phyloP scores from a whole-genome alignment of 768 basidiomycete species.

The Rickenella mellea region DNA sequence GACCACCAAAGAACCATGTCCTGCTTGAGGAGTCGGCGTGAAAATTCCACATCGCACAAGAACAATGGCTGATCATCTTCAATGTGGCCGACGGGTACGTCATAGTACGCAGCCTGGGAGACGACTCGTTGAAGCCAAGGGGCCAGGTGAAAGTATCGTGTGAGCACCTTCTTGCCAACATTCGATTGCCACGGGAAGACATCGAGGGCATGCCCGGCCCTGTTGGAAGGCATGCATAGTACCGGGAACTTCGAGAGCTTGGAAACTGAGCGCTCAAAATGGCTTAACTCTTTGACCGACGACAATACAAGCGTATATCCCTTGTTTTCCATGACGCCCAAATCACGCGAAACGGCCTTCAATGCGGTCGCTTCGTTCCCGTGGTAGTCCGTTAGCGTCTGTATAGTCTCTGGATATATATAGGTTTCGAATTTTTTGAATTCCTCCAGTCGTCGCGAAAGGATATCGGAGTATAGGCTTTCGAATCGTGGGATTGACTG shows the following conservation, averaged over 20 bases:
- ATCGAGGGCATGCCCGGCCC: slow-evolving; percentile 61
- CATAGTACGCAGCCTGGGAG: slow-evolving; percentile 80
- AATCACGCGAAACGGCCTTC: slow-evolving; percentile 80
- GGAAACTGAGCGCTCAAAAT: slow-evolving; percentile 66
- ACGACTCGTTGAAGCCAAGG: slow-evolving; percentile 73
- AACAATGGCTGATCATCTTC: slow-evolving; percentile 86
- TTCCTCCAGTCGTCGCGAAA: slow-evolving; percentile 36
- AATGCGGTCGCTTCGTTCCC: slow-evolving; percentile 70
- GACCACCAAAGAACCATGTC: slow-evolving; percentile 99
- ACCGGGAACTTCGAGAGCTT: slow-evolving; percentile 81
- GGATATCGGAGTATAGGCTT: slow-evolving; percentile 59
- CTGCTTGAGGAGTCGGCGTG: slow-evolving; percentile 75
- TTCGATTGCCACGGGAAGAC: slow-evolving; percentile 85
- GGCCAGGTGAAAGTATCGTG: slow-evolving; percentile 70
- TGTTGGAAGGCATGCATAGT: slow-evolving; percentile 78
- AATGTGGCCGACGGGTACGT: slow-evolving; percentile 87
- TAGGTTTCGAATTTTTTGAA: slow-evolving; percentile 39
- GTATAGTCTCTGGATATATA: slow-evolving; percentile 51
- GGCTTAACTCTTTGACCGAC: slow-evolving; percentile 73
- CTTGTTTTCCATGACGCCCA: slow-evolving; percentile 65
- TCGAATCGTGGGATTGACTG: slow-evolving; percentile 74
- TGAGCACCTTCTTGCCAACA: slow-evolving; percentile 75
- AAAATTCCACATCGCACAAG: slow-evolving; percentile 84
- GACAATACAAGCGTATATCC: slow-evolving; percentile 75
- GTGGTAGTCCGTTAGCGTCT: slow-evolving; percentile 69